These are phyloP conservation scores for Penicillium cinerascens DNA, from an alignment of 495 filamentous ascomycete genomes.

Conservation along the genomic window DNA sequence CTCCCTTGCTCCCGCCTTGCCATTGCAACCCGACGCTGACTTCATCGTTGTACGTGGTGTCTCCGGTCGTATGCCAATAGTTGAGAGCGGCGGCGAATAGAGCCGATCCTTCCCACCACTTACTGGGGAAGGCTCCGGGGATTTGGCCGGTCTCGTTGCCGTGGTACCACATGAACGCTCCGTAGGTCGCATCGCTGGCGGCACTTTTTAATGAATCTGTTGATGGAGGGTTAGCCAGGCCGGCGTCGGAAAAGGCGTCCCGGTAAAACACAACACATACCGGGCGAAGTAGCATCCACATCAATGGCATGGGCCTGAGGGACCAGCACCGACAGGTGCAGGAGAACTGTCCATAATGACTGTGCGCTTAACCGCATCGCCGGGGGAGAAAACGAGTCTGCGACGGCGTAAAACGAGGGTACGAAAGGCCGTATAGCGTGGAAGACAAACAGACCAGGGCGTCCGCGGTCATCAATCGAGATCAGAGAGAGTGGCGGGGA, in stretches of 20 bases:
- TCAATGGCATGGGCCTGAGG: conserved; percentile 4
- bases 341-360: conserved; percentile 15
- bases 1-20: conserved; percentile 55
- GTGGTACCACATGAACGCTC: conserved; percentile 16
- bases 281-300: not conserved
- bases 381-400: not conserved
- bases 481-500: not conserved
- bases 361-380: conserved; percentile 5
- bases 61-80: conserved; percentile 70
- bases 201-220: conserved; percentile 19
- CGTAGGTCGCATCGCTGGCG: conserved; percentile 10
- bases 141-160: conserved; percentile 19
- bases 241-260: not conserved
- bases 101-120: conserved; percentile 68
- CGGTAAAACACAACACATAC: not conserved
- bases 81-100: conserved; percentile 65
- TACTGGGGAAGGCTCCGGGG: conserved; percentile 15
- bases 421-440: not conserved
- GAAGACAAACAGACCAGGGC: not conserved
- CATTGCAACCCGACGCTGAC: conserved; percentile 54
- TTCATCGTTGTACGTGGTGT: conserved; percentile 62
- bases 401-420: not conserved
- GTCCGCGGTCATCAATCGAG: not conserved
- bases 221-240: not conserved
- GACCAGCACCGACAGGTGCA: not conserved